A percentile compares a stretch with the other conserved stretches of the same genome.
Evolutionary conservation across 2,329 filamentous ascomycete genomes (phyloP).

Genomic region (Diaporthe sp.): DNA sequence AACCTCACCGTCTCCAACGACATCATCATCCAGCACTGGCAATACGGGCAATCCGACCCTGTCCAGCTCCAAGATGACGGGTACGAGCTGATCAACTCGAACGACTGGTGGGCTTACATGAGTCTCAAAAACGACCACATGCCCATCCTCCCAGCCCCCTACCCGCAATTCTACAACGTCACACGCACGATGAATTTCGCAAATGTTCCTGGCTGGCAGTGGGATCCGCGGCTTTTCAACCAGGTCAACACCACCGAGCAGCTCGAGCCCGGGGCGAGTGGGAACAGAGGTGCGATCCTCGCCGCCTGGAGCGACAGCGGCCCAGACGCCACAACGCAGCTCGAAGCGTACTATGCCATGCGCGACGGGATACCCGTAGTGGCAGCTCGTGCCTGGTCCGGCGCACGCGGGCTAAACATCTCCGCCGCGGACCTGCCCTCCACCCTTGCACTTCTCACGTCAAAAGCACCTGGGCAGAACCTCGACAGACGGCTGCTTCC

Average conservation of each 20-base stretch:
- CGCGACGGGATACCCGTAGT: constrained; percentile 59
- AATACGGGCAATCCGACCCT: constrained; percentile 63
- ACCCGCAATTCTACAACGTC: constrained; percentile 62
- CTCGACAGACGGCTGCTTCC: constrained; percentile 17
- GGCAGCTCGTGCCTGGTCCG: constrained; percentile 59
- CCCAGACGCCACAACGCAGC: constrained; percentile 61
- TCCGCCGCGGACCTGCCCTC: background rate
- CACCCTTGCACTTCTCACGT: background rate
- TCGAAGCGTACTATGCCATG: constrained; percentile 63
- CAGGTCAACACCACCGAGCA: constrained; percentile 57
- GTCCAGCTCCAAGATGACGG: constrained; percentile 53
- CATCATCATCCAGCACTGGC: constrained; percentile 62
- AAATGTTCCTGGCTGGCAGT: constrained; percentile 57
- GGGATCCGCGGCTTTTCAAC: constrained; percentile 61
- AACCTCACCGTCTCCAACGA: constrained; percentile 55
- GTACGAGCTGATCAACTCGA: constrained; percentile 60
- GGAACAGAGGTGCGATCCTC: constrained; percentile 54
- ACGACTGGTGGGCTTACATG: constrained; percentile 69
- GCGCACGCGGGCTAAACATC: constrained; percentile 41
- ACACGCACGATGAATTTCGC: constrained; percentile 61
- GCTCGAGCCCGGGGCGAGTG: constrained; percentile 43
- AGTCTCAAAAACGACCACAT: constrained; percentile 66
- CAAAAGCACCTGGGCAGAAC: background rate
- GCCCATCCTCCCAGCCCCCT: constrained; percentile 60
- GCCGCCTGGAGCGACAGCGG: constrained; percentile 66